Percentiles rank a stretch among this genome's conserved stretches.
Conservation (phyloP, 306 rosid species). For the Vigna reflexopilosa region DNA sequence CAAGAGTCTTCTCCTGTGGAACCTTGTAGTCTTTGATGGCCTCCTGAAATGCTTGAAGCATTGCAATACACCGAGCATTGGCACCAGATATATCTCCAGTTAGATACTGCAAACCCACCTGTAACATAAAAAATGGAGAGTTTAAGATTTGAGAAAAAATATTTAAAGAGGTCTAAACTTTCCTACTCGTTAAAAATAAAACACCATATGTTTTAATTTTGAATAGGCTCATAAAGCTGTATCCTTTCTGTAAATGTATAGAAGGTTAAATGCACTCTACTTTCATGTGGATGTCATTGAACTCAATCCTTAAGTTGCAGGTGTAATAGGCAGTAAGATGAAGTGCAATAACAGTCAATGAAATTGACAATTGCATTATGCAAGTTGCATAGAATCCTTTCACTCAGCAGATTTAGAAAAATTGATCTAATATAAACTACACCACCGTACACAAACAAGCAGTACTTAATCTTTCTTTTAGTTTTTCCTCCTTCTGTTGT, state of each 20-base stretch:
- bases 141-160: constrained; percentile 38
- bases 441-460: background rate
- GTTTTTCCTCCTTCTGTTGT: constrained; percentile 14
- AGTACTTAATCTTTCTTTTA: constrained; percentile 20
- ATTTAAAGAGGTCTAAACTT: background rate
- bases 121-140: constrained; percentile 36
- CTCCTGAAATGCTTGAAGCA: constrained; percentile 70
- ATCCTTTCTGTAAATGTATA: background rate
- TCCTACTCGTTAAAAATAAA: background rate
- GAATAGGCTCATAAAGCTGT: background rate
- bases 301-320: constrained; percentile 3
- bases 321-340: constrained; percentile 1
- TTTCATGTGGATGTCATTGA: constrained; percentile 32
- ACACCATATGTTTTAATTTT: background rate
- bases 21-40: constrained; percentile 63
- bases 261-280: constrained; percentile 18
- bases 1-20: constrained; percentile 59
- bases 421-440: background rate
- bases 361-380: constrained; percentile 29
- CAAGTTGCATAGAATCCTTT: background rate
- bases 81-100: constrained; percentile 62
- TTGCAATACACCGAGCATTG: constrained; percentile 69
- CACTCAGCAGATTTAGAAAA: constrained; percentile 7
- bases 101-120: constrained; percentile 63
- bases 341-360: constrained; percentile 17